phyloP scores from a whole-genome alignment of 768 basidiomycete genomes.

The Mycena metata region DNA sequence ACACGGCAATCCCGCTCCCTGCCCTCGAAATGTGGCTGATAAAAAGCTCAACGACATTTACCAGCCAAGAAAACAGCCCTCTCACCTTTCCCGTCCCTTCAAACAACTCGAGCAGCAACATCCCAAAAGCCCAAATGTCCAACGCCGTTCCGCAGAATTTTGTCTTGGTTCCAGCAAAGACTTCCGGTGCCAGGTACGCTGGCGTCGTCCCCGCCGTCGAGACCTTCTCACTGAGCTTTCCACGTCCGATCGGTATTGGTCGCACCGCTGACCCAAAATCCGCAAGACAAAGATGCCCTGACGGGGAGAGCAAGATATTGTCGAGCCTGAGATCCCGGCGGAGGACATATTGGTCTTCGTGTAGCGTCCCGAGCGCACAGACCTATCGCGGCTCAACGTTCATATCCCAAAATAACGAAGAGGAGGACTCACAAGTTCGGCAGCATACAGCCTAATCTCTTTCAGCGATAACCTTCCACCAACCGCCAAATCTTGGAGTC shows the following conservation, averaged over 20 bases:
- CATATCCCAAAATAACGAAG: neutral
- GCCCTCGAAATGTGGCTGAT: constrained; percentile 2
- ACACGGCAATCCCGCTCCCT: neutral
- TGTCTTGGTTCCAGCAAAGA: neutral
- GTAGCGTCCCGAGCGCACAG: constrained; percentile 32
- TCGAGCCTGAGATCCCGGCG: constrained; percentile 39
- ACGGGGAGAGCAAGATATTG: constrained; percentile 37
- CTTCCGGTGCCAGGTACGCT: constrained; percentile 11
- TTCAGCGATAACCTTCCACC: neutral
- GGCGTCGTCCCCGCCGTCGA: neutral
- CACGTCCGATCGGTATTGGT: neutral
- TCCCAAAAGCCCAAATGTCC: constrained; percentile 33
- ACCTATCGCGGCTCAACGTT: constrained; percentile 19
- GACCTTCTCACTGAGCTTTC: neutral
- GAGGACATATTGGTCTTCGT: constrained; percentile 22
- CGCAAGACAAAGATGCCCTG: constrained; percentile 36
- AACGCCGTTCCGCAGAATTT: constrained; percentile 1
- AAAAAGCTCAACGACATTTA: too few species aligned
- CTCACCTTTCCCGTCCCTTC: constrained; percentile 20
- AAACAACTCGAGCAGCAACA: constrained; percentile 35
- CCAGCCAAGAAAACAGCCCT: too few species aligned
- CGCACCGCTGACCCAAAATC: constrained; percentile 36
- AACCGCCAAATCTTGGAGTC: neutral
- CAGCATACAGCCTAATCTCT: constrained; percentile 17
- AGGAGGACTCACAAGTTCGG: constrained; percentile 8